Evolutionary conservation across 2,329 filamentous ascomycete genomes (phyloP), one percentile per base, ranked within the genome.

Genomic region (Cladophialophora psammophila): DNA sequence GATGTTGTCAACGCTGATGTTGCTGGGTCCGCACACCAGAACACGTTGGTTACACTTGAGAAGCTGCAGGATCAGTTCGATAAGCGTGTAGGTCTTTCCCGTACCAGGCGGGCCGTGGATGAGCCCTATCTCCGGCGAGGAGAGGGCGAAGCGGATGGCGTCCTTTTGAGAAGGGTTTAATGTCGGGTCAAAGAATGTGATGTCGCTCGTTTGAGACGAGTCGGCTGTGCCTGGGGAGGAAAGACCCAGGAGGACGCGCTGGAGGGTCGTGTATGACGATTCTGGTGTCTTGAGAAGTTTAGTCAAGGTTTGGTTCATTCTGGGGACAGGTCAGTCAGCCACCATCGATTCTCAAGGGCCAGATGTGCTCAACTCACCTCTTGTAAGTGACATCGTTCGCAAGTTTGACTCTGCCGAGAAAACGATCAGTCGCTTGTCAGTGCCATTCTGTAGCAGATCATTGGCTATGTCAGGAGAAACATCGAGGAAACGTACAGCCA

Each of bases 1-100:
- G 65, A 99, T 96, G 76, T 99, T 99, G 84, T 99, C 95, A 0
- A 99, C 95, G 0, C 93, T 95, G 73, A 99, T 94, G 77, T 99
- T 99, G 35, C 93, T 97, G 0, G 95, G 95, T 0, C 94, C 95
- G 74, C 95, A 98, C n/a, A 98, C 94, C 1, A 98, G 84, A 10
- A 98, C 84, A 1, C 93, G 88, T 62, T 90, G 85, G 38, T 88
- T 86, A 31, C 87, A 87, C 75, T 89, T 90, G 63, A 96, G 83
- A 72, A 98, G 82, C 76, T 99, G 95, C n/a, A 96, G 84, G 68
- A 99, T 96, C 12, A 99, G 84, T 78, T 99, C 95, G 67, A 99
- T 94, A 45, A 99, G 81, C 0, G 95, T 98, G 76, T 98, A 94
- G 0, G 95, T 99, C 79, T 99, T 99, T 57, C 95, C 95, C 0